phyloP scores from a whole-genome alignment of 371 early-diverging fungal species.

The Apophysomyces sp. region DNA sequence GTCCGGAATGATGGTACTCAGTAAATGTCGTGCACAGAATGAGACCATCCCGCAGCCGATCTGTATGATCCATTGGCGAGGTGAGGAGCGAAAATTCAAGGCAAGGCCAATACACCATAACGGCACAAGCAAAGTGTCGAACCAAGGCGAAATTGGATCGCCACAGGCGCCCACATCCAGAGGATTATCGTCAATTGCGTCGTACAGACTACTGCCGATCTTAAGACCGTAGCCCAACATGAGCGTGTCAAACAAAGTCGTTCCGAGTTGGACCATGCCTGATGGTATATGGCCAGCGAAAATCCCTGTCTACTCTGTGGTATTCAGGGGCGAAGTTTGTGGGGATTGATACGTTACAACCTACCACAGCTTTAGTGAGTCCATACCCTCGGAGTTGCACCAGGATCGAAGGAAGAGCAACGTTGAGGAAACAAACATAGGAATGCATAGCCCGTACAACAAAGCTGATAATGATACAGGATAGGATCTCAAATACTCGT shows the following conservation, averaged over 20 bases:
- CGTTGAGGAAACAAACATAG: constrained; percentile 32
- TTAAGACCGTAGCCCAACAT: constrained; percentile 74
- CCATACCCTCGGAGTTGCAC: constrained; percentile 67
- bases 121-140: too few relatives aligned
- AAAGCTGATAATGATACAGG: constrained; percentile 20
- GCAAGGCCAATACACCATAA: constrained; percentile 7
- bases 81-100: background rate
- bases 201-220: constrained; percentile 56
- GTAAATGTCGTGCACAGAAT: too few relatives aligned
- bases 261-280: constrained; percentile 74
- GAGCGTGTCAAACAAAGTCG: constrained; percentile 72
- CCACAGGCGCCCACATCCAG: constrained; percentile 17
- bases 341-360: too few relatives aligned
- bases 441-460: constrained; percentile 21
- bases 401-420: constrained; percentile 35
- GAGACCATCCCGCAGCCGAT: too few relatives aligned
- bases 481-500: constrained; percentile 53
- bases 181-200: constrained; percentile 26
- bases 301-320: constrained; percentile 58
- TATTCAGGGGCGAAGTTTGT: too few relatives aligned
- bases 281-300: constrained; percentile 77
- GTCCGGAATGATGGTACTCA: too few relatives aligned
- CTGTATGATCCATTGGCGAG: too few relatives aligned
- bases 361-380: constrained; percentile 68
- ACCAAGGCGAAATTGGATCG: constrained; percentile 1